Conservation (phyloP, 2,329 filamentous ascomycete species). For the Ophiostoma ips region DNA sequence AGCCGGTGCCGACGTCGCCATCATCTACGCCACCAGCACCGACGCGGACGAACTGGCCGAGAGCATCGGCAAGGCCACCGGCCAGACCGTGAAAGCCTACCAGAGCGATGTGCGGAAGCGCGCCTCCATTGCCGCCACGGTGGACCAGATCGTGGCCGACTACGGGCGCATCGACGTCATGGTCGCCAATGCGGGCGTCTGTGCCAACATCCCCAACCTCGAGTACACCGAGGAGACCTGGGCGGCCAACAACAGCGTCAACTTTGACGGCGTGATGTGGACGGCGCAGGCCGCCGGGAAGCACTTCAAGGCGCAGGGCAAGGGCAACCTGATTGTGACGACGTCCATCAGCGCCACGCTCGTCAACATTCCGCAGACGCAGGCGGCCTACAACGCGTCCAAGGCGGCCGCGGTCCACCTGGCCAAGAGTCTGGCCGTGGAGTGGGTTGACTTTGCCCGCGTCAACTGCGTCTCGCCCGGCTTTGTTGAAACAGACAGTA, state of each 20-base stretch:
- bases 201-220: constrained; percentile 54
- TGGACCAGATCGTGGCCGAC: constrained; percentile 42
- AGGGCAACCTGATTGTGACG: constrained; percentile 62
- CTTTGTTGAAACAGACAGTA: constrained; percentile 29
- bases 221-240: constrained; percentile 38
- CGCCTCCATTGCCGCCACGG: constrained; percentile 33
- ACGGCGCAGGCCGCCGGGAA: constrained; percentile 39
- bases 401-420: constrained; percentile 49
- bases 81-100: constrained; percentile 29
- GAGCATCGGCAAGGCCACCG: constrained; percentile 9
- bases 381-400: constrained; percentile 58
- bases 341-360: constrained; percentile 66
- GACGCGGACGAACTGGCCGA: constrained; percentile 19
- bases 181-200: constrained; percentile 66
- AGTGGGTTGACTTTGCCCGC: constrained; percentile 62
- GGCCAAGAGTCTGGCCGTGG: constrained; percentile 58
- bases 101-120: constrained; percentile 45
- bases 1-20: constrained; percentile 7
- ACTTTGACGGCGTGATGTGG: constrained; percentile 6
- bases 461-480: constrained; percentile 33
- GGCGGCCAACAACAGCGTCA: constrained; percentile 3
- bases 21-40: constrained; percentile 1
- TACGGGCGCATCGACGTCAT: constrained; percentile 65
- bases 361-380: constrained; percentile 61
- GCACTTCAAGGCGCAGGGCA: constrained; percentile 42